A percentile compares a stretch with the other conserved stretches of the same genome.
phyloP scores from a whole-genome alignment of 2,329 filamentous ascomycete genomes.

The Phaeosphaeriaceae sp. region DNA sequence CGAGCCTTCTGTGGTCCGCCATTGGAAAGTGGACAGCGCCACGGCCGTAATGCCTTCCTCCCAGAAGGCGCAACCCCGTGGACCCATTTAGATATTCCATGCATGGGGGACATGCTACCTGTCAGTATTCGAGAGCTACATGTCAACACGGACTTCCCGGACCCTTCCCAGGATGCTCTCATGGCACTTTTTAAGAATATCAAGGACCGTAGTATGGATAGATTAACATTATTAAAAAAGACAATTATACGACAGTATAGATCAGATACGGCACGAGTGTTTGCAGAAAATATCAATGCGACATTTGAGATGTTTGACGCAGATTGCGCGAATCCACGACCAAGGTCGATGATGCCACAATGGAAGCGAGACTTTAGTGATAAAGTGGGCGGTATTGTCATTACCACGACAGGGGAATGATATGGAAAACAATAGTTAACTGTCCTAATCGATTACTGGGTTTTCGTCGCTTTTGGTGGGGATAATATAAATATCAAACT shows the following conservation, averaged over 20 bases:
- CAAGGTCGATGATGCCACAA: constrained; percentile 37
- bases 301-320: constrained; percentile 33
- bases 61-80: constrained; percentile 32
- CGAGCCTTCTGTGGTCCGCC: constrained; percentile 42
- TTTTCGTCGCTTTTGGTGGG: too few species aligned
- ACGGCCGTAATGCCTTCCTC: constrained; percentile 21
- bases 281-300: constrained; percentile 22
- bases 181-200: constrained; percentile 40
- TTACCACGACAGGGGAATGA: not conserved
- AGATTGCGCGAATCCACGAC: constrained; percentile 10
- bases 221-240: constrained; percentile 23
- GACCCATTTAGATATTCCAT: constrained; percentile 40
- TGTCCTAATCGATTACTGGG: too few species aligned
- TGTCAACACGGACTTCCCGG: constrained; percentile 38
- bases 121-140: constrained; percentile 34
- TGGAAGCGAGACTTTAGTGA: constrained; percentile 42
- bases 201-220: constrained; percentile 24
- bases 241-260: constrained; percentile 37
- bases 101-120: constrained; percentile 44
- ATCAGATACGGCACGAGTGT: constrained; percentile 17
- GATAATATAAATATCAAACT: not conserved
- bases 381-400: constrained; percentile 29
- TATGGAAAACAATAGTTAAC: not conserved
- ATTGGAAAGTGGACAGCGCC: constrained; percentile 40
- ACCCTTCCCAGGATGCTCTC: constrained; percentile 29